phyloP scores from a whole-genome alignment of 2,329 filamentous ascomycete species.

The Bertia moriformis region DNA sequence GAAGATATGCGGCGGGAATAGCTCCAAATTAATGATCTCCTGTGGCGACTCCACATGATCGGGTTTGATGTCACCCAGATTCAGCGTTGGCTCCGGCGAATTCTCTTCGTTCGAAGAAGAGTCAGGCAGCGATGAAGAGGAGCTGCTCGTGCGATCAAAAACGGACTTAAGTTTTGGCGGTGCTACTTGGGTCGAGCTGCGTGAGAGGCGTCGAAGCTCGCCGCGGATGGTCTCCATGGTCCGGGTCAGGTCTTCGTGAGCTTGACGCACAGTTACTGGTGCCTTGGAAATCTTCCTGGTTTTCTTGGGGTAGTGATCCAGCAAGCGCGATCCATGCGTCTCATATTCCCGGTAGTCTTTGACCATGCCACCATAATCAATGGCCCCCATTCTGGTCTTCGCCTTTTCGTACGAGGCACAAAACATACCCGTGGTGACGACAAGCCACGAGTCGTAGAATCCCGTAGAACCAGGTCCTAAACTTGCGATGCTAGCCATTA shows the following conservation, averaged over 20 bases:
- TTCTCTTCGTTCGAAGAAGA: not conserved
- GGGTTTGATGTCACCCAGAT: not conserved
- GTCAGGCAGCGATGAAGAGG: not conserved
- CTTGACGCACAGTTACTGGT: not conserved
- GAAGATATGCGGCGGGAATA: not conserved
- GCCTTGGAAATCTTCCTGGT: constrained; percentile 6
- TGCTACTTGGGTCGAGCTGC: constrained; percentile 6
- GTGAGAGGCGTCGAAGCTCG: constrained; percentile 5
- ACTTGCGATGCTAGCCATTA: not conserved
- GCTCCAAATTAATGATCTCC: not conserved
- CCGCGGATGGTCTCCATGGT: not conserved
- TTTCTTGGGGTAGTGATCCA: constrained; percentile 20
- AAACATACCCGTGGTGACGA: constrained; percentile 21
- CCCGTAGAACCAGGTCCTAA: constrained; percentile 5
- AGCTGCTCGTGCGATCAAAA: constrained; percentile 1
- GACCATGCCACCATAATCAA: constrained; percentile 19
- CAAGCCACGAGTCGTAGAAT: constrained; percentile 24
- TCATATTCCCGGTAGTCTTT: constrained; percentile 30
- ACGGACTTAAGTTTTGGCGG: constrained; percentile 6
- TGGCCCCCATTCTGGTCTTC: constrained; percentile 18
- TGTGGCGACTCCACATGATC: not conserved
- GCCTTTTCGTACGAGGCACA: constrained; percentile 23
- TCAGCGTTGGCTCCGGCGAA: not conserved
- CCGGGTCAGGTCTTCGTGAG: not conserved
- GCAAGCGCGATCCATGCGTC: constrained; percentile 23